Evolutionary conservation across 371 early-diverging fungal species (phyloP), one percentile per base, ranked within the genome.

Genomic region (Rhizopus stolonifer): DNA sequence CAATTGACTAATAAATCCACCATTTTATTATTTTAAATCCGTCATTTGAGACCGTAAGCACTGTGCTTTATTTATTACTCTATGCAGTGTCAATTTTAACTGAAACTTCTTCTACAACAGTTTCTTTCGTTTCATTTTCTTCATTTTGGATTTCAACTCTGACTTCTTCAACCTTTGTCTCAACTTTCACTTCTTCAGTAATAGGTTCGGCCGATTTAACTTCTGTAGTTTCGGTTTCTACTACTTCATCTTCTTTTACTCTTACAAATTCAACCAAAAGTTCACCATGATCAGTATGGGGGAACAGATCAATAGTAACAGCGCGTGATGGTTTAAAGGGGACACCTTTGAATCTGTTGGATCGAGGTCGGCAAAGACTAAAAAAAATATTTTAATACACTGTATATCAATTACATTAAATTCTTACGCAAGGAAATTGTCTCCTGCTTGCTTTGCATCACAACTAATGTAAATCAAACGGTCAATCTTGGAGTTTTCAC

Each of bases 401-500:
- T n/a, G n/a, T n/a, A n/a, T n/a, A n/a, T n/a, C n/a, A n/a, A n/a
- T n/a, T n/a, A n/a, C n/a, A n/a, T n/a, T n/a, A n/a, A n/a, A n/a
- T n/a, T n/a, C 66, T 70, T 74, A 88, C 82, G 82, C 82, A 38
- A 87, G 57, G 58, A 91, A 83, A 68, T 91, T 94, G n/a, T 64
- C 55, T 36, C 65, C 49, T 0, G 88, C 86, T 43, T 74, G 73
- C 15, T 80, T 68, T 22, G 87, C 74, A 59, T 88, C 87, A 67
- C 94, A 92, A 40, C 87, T 79, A 21, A 92, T 82, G 58, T 80
- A 94, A 10, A 94, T 72, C 3, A 92, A 74, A 19, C 81, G 70
- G 4, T 78, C 50, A 45, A 94, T 80, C 4, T 67, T 59, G 9
- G 44, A 34, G 51, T 84, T 83, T 19, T 71, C 71, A 8, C 89